Conservation (phyloP, 768 basidiomycete genomes). For the Lactifluus subvellereus region DNA sequence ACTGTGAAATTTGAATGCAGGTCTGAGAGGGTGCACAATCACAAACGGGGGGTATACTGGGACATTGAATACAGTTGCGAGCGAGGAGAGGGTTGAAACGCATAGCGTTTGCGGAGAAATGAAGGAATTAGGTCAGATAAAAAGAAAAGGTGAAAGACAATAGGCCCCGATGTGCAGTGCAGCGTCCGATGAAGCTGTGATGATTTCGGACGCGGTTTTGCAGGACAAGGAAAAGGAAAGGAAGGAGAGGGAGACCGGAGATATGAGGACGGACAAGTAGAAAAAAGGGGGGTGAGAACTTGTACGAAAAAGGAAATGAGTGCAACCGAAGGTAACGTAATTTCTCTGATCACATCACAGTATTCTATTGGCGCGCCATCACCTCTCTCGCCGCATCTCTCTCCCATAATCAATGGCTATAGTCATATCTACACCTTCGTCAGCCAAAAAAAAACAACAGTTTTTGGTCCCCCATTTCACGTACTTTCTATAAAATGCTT, state of each 20-base stretch:
- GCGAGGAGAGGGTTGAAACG: slow-evolving; percentile 23
- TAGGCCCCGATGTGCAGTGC: not conserved
- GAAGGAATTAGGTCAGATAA: slow-evolving; percentile 19
- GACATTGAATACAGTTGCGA: slow-evolving; percentile 44
- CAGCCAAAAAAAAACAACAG: not conserved
- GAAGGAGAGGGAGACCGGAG: too few species aligned
- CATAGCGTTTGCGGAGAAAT: slow-evolving; percentile 20
- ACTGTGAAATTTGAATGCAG: slow-evolving; percentile 61
- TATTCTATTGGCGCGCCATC: too few species aligned
- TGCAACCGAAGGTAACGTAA: too few species aligned
- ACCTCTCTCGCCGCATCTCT: too few species aligned
- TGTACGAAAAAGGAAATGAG: not conserved
- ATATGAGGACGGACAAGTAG: too few species aligned
- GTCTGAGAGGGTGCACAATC: slow-evolving; percentile 48
- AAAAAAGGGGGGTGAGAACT: not conserved
- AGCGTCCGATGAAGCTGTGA: not conserved
- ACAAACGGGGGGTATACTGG: slow-evolving; percentile 40
- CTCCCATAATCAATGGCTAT: slow-evolving; percentile 7
- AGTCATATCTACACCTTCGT: slow-evolving; percentile 12
- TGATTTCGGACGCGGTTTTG: not conserved
- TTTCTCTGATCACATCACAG: too few species aligned
- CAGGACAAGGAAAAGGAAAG: not conserved
- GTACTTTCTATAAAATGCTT: slow-evolving; percentile 81
- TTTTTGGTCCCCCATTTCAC: slow-evolving; percentile 23
- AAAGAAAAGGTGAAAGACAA: not conserved